Evolutionary conservation across 2,329 filamentous ascomycete species (phyloP).

Genomic region (Aspergillus ustus): DNA sequence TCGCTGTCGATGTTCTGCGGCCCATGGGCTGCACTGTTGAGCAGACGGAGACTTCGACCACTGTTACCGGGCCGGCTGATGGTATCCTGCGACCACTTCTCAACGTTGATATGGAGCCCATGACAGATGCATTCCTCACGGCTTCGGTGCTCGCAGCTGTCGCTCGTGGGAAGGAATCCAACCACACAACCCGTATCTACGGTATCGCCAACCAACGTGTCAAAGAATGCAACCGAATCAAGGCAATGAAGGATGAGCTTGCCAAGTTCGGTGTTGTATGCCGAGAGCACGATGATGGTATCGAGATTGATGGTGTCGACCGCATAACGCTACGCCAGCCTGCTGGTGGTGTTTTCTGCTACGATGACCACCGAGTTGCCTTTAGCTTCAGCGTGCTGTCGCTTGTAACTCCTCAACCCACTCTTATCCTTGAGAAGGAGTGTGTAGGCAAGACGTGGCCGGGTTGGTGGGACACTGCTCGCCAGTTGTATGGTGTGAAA

Average conservation of each 20-base stretch:
- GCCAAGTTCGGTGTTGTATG: conserved; percentile 90
- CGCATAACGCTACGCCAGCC: conserved; percentile 60
- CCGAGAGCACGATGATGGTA: conserved; percentile 90
- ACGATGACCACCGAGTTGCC: conserved; percentile 95
- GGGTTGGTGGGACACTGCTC: conserved; percentile 94
- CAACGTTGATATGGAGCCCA: conserved; percentile 96
- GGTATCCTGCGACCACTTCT: conserved; percentile 75
- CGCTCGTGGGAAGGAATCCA: conserved; percentile 68
- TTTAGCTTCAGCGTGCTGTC: conserved; percentile 97
- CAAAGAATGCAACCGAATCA: conserved; percentile 96
- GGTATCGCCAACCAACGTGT: conserved; percentile 98
- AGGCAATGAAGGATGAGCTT: conserved; percentile 92
- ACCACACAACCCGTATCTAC: conserved; percentile 76
- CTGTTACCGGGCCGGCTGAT: conserved; percentile 81
- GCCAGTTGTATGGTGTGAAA: conserved; percentile 74
- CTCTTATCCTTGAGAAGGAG: conserved; percentile 83
- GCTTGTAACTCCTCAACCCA: conserved; percentile 69
- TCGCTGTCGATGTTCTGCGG: conserved; percentile 83
- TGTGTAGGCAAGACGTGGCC: conserved; percentile 98
- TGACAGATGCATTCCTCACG: conserved; percentile 98
- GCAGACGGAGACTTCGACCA: conserved; percentile 84
- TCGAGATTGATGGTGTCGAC: conserved; percentile 65
- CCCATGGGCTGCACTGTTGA: conserved; percentile 94
- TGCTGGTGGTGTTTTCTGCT: conserved; percentile 78
- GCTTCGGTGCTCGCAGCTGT: conserved; percentile 92